A percentile compares a stretch with the other conserved stretches of the same genome.
Conservation (phyloP, 1,284 basidiomycete genomes). For the Boletus holoroseus region DNA sequence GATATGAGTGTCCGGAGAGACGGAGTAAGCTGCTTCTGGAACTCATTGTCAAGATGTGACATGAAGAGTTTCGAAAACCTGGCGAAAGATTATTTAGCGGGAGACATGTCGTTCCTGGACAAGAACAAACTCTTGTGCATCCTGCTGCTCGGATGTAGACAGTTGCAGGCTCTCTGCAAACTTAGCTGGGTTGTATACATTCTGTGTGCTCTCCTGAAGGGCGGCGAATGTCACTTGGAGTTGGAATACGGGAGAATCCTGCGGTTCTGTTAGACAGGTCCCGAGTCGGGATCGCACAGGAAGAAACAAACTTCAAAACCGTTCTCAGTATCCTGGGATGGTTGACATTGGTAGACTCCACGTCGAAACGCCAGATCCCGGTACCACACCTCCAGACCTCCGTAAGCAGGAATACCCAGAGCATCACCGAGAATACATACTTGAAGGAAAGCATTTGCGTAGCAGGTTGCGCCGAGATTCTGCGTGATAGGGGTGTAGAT, state of each 20-base stretch:
- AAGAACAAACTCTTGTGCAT: conserved; percentile 80
- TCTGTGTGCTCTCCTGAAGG: conserved; percentile 65
- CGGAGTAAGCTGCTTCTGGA: conserved; percentile 66
- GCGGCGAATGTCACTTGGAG: conserved; percentile 76
- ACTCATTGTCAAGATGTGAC: conserved; percentile 78
- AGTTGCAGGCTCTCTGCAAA: conserved; percentile 80
- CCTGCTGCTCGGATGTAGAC: conserved; percentile 80
- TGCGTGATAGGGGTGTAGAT: conserved; percentile 27
- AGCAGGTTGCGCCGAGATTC: conserved; percentile 92
- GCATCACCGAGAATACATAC: conserved; percentile 34
- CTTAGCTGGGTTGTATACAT: conserved; percentile 74
- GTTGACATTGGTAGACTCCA: conserved; percentile 49
- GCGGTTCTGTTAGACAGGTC: conserved; percentile 7
- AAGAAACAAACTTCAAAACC: conserved; percentile 47
- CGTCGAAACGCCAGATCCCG: conserved; percentile 56
- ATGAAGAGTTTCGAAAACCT: conserved; percentile 94
- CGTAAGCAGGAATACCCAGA: conserved; percentile 2
- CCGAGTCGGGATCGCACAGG: not conserved
- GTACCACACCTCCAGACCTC: conserved; percentile 49
- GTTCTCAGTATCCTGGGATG: conserved; percentile 41
- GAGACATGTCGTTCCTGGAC: not conserved
- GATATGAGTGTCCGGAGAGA: conserved; percentile 60
- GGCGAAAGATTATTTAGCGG: conserved; percentile 19
- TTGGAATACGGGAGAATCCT: conserved; percentile 71
- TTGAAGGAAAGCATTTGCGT: conserved; percentile 89